Base-by-base conservation (phyloP, 164 flowering plant genomes). In the Umbellularia californica region DNA sequence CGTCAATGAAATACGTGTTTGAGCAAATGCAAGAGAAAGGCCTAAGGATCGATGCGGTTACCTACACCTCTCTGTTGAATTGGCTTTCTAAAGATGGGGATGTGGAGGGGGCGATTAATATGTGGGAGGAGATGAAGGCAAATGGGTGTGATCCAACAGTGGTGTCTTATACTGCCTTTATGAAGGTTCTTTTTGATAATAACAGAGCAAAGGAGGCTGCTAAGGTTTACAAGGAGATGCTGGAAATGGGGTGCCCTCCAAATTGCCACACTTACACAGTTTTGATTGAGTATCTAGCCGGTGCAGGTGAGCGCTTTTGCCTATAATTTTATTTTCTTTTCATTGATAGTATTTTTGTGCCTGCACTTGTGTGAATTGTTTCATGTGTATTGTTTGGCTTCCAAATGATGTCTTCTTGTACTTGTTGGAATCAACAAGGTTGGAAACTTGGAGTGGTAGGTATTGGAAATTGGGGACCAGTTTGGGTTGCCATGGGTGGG, bases 181-280 rank as follows among this genome's bases (percentile, higher is more conserved):
- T 94, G 92, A 94, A 94, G 87, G 80, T 91, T 78, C 79, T 94
- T 75, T 92, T 94, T 77, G 82, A 87, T 79, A 80, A 84, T 78
- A 69, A 79, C 3, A 85, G 84, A 75, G 86, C 81, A 15, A 76
- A 87, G 85, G 94, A 90, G 77, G 99, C 91, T 1, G 78, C 80
- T 47, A 89, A 77, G 62, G 82, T 88, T 71, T 95, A 89, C 80
- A 89, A 80, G 85, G 90, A 93, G 86, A 95, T 95, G 99, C 79
- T 91, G 78, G 80, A 81, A 50, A 70, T 78, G 33, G 93, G 97
- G 64, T 80, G 78, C 24, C 30, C 87, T 47, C 99, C 99, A 0
- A 95, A 86, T 83, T 95, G 97, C 75, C 76, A 86, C 73, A 95
- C 98, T 15, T 95, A 95, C 71, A 95, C 95, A 0, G 88, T 93